Conservation (phyloP, 164 flowering plant species). For the Macadamia integrifolia region DNA sequence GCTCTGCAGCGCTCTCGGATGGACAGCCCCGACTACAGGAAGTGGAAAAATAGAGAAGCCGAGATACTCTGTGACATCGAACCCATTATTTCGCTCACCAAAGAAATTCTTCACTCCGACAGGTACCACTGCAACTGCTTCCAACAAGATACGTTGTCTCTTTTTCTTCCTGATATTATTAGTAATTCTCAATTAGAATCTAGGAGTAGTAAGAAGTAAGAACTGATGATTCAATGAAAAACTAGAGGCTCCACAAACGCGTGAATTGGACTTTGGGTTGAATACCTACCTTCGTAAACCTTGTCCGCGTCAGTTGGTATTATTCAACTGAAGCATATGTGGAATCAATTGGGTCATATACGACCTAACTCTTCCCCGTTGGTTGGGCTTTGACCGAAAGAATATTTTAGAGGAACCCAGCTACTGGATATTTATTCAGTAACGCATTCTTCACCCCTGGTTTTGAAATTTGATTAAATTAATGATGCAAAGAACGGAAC, state of each 20-base stretch:
- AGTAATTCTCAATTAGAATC: background rate
- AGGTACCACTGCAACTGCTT: conserved; percentile 30
- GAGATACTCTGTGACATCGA: conserved; percentile 62
- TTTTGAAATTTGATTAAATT: background rate
- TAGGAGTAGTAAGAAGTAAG: background rate
- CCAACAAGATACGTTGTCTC: background rate
- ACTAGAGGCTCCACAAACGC: background rate
- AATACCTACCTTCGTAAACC: background rate
- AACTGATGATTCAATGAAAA: background rate
- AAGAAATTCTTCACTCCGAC: conserved; percentile 74
- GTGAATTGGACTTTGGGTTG: background rate
- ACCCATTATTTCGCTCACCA: conserved; percentile 43
- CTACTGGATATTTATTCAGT: background rate
- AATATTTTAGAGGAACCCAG: background rate
- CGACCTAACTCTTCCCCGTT: background rate
- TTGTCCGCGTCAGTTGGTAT: background rate
- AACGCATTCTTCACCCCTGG: background rate
- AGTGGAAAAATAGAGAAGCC: conserved; percentile 59
- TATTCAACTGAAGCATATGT: background rate
- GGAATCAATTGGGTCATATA: background rate
- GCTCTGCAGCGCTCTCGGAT: conserved; percentile 18
- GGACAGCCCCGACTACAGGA: conserved; percentile 46
- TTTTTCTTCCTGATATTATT: background rate
- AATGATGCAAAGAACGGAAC: background rate
- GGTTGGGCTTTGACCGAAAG: background rate